Percentiles rank a stretch among this genome's conserved stretches.
Evolutionary conservation across 2,329 filamentous ascomycete genomes (phyloP).

Genomic region (Penicillium italicum): DNA sequence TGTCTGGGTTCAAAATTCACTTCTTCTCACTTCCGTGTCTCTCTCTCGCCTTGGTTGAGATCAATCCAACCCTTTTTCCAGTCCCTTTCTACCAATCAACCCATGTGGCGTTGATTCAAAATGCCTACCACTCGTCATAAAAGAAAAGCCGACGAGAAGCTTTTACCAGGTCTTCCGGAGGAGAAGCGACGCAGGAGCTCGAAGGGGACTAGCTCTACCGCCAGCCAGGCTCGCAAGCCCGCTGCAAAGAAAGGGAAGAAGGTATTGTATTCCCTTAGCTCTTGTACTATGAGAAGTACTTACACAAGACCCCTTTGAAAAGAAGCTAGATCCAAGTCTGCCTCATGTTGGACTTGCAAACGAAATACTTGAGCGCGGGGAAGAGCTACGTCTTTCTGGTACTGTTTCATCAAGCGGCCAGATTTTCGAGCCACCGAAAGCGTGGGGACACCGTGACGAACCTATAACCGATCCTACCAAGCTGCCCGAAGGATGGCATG

Average conservation of each 20-base stretch:
- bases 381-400: neutral
- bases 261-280: neutral
- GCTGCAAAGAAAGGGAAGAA: neutral
- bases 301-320: neutral
- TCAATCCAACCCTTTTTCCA: neutral
- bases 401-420: neutral
- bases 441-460: neutral
- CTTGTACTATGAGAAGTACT: neutral
- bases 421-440: neutral
- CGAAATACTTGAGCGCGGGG: neutral
- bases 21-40: neutral
- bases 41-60: no score
- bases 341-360: neutral
- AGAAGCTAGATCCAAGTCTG: neutral
- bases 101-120: neutral
- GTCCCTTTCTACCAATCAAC: neutral
- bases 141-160: neutral
- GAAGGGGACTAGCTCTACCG: neutral
- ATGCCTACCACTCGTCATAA: neutral
- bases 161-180: neutral
- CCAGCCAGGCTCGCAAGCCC: neutral
- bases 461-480: neutral
- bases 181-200: neutral
- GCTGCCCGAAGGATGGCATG: neutral
- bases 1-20: neutral